Base-by-base conservation (phyloP, 805 yeast genomes). In the Zygosaccharomyces lentus region DNA sequence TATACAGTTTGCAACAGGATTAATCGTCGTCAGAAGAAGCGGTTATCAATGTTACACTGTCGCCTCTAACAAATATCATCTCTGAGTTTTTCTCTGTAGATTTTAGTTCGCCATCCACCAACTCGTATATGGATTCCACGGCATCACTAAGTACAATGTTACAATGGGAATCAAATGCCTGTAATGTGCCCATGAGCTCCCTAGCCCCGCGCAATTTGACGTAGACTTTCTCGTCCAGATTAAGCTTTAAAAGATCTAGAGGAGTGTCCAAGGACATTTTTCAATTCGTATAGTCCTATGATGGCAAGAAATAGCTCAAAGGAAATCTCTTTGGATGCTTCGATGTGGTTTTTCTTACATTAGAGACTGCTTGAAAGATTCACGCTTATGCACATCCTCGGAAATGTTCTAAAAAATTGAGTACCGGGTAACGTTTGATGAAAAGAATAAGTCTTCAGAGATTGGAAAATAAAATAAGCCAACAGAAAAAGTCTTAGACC, bases 31-130 rank as follows among this genome's bases (percentile, higher is more conserved):
- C 63, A 24, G 62, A 43, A 17, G 74, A 70, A 4, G 82, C 74
- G 44, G 84, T 81, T 44, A 93, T 82, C 55, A 90, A 75, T 41
- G 95, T 87, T 36, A 93, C 98, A 2, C 95, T 82, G 68, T 93
- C 99, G n/a, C 99, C 99, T 71, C 99, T 82, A 12, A 93, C 90
- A 68, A 91, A 91, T 35, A 93, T 81, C 89, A 93, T 87, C 46
- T 87, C 96, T 13, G 88, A 77, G 51, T 76, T 75, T 59, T 81
- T 84, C 17, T 73, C 73, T 15, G 58, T 65, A 8, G 77, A 66
- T 62, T 70, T 62, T 45, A 71, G 53, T 36, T 58, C 77, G 3
- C 73, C 77, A 4, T 74, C 81, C 26, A 72, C 76, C 12, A 81
- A 58, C 31, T 73, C 72, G 63, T 78, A 87, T 31, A 90, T 80